phyloP scores from a whole-genome alignment of 495 filamentous ascomycete genomes.

The Penicillium steckii region DNA sequence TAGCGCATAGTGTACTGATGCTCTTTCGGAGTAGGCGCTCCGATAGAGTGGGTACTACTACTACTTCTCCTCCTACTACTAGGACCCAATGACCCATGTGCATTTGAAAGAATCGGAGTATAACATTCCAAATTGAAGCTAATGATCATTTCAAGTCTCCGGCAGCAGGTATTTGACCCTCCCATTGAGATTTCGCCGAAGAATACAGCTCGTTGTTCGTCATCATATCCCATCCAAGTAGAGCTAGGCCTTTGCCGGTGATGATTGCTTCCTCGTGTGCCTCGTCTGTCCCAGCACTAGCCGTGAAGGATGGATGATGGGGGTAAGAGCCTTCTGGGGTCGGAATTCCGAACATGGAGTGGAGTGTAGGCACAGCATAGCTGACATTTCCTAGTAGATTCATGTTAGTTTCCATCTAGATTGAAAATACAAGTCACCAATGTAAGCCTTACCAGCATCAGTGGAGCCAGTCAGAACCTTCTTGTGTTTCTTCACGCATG shows the following conservation, averaged over 20 bases:
- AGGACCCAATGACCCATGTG: too few species aligned
- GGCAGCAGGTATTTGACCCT: constrained; percentile 2
- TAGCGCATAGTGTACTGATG: too few species aligned
- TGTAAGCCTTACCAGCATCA: constrained; percentile 18
- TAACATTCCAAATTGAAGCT: neutral
- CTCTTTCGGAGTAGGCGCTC: too few species aligned
- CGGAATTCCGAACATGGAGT: constrained; percentile 48
- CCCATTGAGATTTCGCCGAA: constrained; percentile 7
- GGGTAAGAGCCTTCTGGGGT: constrained; percentile 34
- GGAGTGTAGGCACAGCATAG: constrained; percentile 56
- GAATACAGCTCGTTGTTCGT: constrained; percentile 35
- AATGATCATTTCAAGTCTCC: neutral
- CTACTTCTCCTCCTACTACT: too few species aligned
- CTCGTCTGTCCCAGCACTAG: constrained; percentile 51
- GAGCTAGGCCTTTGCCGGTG: constrained; percentile 55
- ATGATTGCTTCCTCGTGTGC: constrained; percentile 52
- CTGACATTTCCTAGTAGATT: constrained; percentile 46
- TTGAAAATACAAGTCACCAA: neutral
- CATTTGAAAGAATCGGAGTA: too few species aligned
- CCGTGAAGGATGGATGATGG: constrained; percentile 60
- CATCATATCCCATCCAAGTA: constrained; percentile 54
- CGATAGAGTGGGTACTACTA: too few species aligned
- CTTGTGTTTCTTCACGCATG: constrained; percentile 11
- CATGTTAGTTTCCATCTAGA: neutral
- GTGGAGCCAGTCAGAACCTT: constrained; percentile 39